Evolutionary conservation across 1,284 basidiomycete genomes (phyloP).

Genomic region (Naganishia sp.): DNA sequence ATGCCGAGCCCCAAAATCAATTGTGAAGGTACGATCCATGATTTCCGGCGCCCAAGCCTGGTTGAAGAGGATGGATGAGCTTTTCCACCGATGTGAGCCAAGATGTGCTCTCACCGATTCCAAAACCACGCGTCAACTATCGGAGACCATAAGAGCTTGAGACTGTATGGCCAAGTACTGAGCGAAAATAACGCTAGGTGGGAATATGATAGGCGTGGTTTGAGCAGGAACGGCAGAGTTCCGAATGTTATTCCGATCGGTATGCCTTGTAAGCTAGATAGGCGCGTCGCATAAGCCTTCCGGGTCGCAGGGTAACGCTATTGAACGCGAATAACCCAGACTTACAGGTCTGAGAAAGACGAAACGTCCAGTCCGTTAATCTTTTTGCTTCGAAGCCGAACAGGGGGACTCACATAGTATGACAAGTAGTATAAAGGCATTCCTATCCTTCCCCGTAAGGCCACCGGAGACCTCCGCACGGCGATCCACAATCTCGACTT

Average conservation of each 20-base stretch:
- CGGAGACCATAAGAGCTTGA: conserved; percentile 97
- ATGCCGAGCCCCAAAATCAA: conserved; percentile 82
- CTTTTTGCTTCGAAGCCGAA: no score
- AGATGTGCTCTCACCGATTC: conserved; percentile 57
- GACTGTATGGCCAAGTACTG: conserved; percentile 92
- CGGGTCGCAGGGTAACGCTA: conserved; percentile 11
- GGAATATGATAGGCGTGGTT: conserved; percentile 92
- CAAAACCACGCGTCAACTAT: conserved; percentile 92
- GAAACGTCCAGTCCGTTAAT: not conserved
- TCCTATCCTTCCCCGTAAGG: conserved; percentile 63
- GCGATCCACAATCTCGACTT: conserved; percentile 14
- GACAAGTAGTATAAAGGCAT: conserved; percentile 81
- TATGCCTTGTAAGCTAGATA: conserved; percentile 83
- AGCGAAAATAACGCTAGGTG: conserved; percentile 94
- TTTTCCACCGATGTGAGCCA: not conserved
- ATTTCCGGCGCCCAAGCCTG: conserved; percentile 78
- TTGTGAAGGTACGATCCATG: conserved; percentile 99
- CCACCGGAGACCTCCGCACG: conserved; percentile 26
- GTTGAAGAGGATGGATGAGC: not conserved
- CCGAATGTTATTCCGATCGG: conserved; percentile 76
- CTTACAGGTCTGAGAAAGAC: conserved; percentile 39
- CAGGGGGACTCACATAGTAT: conserved; percentile 71
- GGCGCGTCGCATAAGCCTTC: conserved; percentile 19
- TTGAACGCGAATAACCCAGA: not conserved
- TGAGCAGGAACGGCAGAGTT: conserved; percentile 93